phyloP scores from a whole-genome alignment of 140 eudicot genomes.

The Senecio squalidus region DNA sequence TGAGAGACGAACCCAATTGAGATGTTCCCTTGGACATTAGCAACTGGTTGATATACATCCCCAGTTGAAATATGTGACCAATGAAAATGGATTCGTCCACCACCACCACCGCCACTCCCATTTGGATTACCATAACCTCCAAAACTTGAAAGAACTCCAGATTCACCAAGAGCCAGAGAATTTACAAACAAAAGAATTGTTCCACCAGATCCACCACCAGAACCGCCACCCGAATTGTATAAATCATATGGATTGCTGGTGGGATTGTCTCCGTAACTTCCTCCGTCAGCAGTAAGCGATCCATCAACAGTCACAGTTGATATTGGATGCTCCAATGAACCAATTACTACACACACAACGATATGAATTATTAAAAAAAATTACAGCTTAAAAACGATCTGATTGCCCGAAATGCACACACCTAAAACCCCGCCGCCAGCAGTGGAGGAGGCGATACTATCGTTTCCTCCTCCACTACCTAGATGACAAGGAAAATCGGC shows the following conservation, averaged over 20 bases:
- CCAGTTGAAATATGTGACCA: conserved; percentile 92
- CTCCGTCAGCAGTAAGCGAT: conserved; percentile 72
- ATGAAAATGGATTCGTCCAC: conserved; percentile 92
- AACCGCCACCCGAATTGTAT: conserved; percentile 20
- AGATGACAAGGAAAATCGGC: conserved; percentile 79
- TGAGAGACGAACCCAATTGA: conserved; percentile 54
- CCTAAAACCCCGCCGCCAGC: conserved; percentile 94
- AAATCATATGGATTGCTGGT: conserved; percentile 17
- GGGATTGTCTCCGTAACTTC: conserved; percentile 31
- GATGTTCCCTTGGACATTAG: conserved; percentile 70
- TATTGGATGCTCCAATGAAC: conserved; percentile 79
- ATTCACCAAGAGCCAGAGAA: conserved; percentile 39
- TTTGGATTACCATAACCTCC: conserved; percentile 72
- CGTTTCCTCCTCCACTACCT: conserved; percentile 97
- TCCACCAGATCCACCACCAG: conserved; percentile 98
- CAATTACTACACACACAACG: conserved; percentile 63
- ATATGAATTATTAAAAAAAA: conserved; percentile 5
- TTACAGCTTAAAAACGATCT: not conserved
- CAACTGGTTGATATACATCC: conserved; percentile 85
- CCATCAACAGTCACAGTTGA: conserved; percentile 62
- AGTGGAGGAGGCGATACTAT: no score
- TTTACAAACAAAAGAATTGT: conserved; percentile 71
- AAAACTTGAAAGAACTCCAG: conserved; percentile 62
- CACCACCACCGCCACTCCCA: conserved; percentile 95
- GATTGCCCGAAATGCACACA: conserved; percentile 24